Evolutionary conservation across 495 filamentous ascomycete species (phyloP), one percentile per base, ranked within the genome.

Genomic region (Penicillium goetzii): DNA sequence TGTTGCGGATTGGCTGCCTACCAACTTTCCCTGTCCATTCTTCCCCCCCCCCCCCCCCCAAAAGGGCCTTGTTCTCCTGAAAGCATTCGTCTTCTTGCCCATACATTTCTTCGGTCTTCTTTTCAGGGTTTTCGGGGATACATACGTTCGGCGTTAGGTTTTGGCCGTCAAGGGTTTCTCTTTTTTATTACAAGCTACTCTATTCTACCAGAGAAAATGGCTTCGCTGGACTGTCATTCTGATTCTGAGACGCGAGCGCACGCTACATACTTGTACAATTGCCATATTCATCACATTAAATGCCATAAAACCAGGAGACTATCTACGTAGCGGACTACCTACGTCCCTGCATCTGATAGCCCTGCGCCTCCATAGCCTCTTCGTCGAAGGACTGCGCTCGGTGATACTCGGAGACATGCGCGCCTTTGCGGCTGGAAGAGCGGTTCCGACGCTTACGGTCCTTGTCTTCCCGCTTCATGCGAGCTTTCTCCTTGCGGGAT

Each of bases 401-500:
- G 25, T 54, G 51, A 33, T 54, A 54, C 51, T 54, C 51, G 17
- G 51, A 54, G 32, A 19, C 26, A 17, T 11, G 51, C 25, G 14
- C 23, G 32, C 51, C 51, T 34, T 34, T 54, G 26, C 51, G 51
- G 30, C 51, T 30, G n/a, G 51, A 54, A 7, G 51, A 54, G 51
- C 23, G 51, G 26, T 54, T 33, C 25, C 51, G 51, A 34, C 51
- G 51, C 56, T 59, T 59, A 12, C 21, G 56, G 36, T 47, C 58
- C 47, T 60, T 60, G 17, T 6, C 45, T 33, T 60, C 45, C 47
- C 25, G 43, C 58, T 60, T 60, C 47, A 51, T 34, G 32, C 43
- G 43, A 34, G 11, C 19, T 40, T 58, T 61, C 49, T 64, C 63
- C 41, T 55, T 40, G 30, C 33, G 63, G 59, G 50, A 77, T n/a